Evolutionary conservation across 2,329 filamentous ascomycete species (phyloP).

Genomic region (Aspergillus phoenicis): DNA sequence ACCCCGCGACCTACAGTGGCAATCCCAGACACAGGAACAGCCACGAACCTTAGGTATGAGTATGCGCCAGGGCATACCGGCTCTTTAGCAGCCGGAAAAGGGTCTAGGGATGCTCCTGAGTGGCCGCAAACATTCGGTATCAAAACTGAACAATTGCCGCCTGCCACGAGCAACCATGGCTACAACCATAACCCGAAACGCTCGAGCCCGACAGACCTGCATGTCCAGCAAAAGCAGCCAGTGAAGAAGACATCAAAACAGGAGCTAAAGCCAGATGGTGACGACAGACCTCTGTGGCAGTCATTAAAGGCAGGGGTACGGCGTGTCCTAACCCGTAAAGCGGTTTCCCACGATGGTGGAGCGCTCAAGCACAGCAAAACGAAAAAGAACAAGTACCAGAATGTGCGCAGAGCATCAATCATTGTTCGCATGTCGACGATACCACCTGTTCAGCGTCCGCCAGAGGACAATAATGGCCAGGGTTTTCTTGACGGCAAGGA

Average conservation of each 20-base stretch:
- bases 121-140: neutral
- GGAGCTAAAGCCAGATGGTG: neutral
- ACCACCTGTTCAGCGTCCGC: neutral
- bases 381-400: neutral
- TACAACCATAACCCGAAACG: neutral
- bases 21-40: neutral
- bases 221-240: neutral
- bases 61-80: neutral
- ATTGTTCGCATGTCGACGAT: constrained; percentile 6
- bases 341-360: neutral
- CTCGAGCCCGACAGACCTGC: neutral
- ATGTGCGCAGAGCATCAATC: constrained; percentile 4
- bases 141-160: neutral
- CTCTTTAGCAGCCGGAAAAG: neutral
- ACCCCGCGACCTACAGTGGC: neutral
- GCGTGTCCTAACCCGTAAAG: constrained; percentile 7
- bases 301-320: constrained; percentile 4
- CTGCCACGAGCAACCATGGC: neutral
- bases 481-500: neutral
- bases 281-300: constrained; percentile 2
- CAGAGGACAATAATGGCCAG: neutral
- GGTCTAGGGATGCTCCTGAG: neutral
- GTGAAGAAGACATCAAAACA: constrained; percentile 1
- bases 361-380: neutral
- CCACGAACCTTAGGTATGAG: neutral